A percentile compares a stretch with the other conserved stretches of the same genome.
Evolutionary conservation across 495 filamentous ascomycete species (phyloP).

Genomic region (Penicillium ochrochloron): DNA sequence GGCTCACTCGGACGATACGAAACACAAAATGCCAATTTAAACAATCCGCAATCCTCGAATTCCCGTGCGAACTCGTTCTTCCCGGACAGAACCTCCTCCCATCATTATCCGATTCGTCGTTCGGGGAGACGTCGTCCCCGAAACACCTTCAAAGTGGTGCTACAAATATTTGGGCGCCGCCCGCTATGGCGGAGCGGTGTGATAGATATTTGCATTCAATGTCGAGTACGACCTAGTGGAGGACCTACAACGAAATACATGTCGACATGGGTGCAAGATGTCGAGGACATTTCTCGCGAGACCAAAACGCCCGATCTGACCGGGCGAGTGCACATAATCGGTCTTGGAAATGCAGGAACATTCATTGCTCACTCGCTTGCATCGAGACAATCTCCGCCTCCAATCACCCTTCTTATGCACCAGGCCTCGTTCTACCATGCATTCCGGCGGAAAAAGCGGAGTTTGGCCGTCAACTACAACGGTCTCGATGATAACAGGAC

Average conservation of each 20-base stretch:
- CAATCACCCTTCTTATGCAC: conserved; percentile 61
- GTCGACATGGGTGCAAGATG: conserved; percentile 43
- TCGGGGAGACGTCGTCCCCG: conserved; percentile 19
- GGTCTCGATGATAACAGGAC: conserved; percentile 47
- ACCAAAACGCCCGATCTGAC: conserved; percentile 34
- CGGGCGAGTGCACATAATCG: conserved; percentile 62
- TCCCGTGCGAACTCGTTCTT: background rate
- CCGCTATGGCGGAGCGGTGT: conserved; percentile 45
- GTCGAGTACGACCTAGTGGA: conserved; percentile 7
- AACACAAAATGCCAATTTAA: conserved; percentile 7
- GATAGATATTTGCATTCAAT: conserved; percentile 25
- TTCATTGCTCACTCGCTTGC: conserved; percentile 66
- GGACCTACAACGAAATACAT: conserved; percentile 20
- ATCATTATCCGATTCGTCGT: conserved; percentile 4
- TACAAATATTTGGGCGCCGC: conserved; percentile 38
- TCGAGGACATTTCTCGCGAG: conserved; percentile 29
- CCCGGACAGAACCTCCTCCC: background rate
- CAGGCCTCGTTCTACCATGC: conserved; percentile 33
- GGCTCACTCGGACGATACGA: background rate
- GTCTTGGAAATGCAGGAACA: conserved; percentile 60
- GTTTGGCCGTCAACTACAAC: conserved; percentile 38
- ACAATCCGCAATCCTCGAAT: background rate
- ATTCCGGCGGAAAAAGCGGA: conserved; percentile 37
- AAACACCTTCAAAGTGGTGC: conserved; percentile 40
- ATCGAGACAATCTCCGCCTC: conserved; percentile 59